Conservation (phyloP, 2,329 filamentous ascomycete species). For the Botrytis fragariae region DNA sequence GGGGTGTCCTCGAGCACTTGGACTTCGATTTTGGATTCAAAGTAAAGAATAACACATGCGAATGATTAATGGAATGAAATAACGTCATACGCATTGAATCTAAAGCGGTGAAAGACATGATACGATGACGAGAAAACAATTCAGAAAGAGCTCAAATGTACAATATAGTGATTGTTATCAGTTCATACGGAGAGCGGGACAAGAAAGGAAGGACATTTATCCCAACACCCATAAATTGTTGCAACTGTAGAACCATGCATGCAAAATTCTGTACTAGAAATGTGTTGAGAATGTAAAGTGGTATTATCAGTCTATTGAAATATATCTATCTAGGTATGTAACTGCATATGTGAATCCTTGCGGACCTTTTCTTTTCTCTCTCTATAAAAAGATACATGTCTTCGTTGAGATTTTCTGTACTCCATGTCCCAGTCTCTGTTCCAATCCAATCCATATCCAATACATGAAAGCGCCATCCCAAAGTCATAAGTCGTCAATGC, state of each 20-base stretch:
- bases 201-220: not conserved
- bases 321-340: constrained; percentile 10
- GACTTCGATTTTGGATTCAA: not conserved
- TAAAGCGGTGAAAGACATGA: not conserved
- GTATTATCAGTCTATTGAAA: constrained; percentile 11
- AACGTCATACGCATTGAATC: not conserved
- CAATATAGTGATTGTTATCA: not conserved
- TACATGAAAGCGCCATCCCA: constrained; percentile 10
- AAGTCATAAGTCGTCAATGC: constrained; percentile 10
- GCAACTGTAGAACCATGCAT: not conserved
- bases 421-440: not conserved
- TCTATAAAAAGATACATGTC: constrained; percentile 18
- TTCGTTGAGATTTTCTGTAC: constrained; percentile 18
- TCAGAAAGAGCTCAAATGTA: not conserved
- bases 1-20: not conserved
- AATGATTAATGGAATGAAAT: constrained; percentile 2
- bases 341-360: constrained; percentile 7
- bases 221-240: not conserved
- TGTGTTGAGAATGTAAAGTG: not conserved
- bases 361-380: constrained; percentile 16
- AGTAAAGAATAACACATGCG: not conserved
- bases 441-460: constrained; percentile 10
- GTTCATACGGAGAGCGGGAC: not conserved
- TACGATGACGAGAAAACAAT: not conserved
- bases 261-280: not conserved